Evolutionary conservation across 2,329 filamentous ascomycete genomes (phyloP), one percentile per base, ranked within the genome.

Genomic region (Aspergillus sp.): DNA sequence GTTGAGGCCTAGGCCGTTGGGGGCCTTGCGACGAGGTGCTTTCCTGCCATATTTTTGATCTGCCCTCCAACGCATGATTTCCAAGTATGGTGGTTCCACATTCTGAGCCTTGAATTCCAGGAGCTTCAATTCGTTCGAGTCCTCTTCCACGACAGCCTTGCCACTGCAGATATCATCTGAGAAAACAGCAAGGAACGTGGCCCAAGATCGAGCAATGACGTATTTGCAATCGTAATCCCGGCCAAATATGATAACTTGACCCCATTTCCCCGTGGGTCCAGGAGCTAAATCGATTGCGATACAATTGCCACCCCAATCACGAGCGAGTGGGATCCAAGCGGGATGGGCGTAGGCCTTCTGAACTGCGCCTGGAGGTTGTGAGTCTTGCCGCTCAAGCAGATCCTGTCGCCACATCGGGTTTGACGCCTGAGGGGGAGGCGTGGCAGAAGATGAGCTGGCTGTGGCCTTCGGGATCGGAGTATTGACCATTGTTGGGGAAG

Each of bases 171-270:
- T 80, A 70, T 99, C 95, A 70, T 99, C 95, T 30, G 95, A 92
- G 6, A 97, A 85, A 33, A 87, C 85, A 51, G 92, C 92, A 19
- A 99, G 78, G 71, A 99, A 93, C 9, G 89, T 84, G 15, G 87
- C 86, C 95, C 95, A 99, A 1, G 93, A 98, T 60, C 90, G 87
- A 30, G 95, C 90, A 56, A 99, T 84, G 6, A 99, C 95, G 71
- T 96, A 99, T 79, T 99, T 99, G 76, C 91, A 96, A 73, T 99
- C 95, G 76, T 96, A 99, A 78, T 99, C 95, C 60, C 95, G 91
- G 51, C 95, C 95, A 73, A 96, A 97, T 61, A 99, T 83, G 68
- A 99, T 96, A 64, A 99, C 86, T 74, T 99, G 95, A 54, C 95
- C 95, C 93, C 95, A 99, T 73, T 88, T 89, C 40, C 95, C 95